Percentiles rank a stretch among this genome's conserved stretches.
phyloP scores from a whole-genome alignment of 129 eudicot species.

The Logfia minima region DNA sequence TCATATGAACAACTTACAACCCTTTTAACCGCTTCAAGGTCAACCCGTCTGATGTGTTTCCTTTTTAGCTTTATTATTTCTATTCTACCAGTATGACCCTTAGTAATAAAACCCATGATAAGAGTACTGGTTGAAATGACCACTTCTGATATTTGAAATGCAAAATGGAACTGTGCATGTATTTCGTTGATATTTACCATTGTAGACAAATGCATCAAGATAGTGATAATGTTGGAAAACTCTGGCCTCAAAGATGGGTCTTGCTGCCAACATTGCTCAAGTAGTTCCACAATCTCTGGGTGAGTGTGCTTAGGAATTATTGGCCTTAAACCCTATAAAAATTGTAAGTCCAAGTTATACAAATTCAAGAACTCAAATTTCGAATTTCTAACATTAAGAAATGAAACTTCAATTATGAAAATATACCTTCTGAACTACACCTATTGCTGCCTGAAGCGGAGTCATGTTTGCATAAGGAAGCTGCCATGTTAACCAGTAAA shows the following conservation, averaged over 20 bases:
- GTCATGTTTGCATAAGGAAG: conserved; percentile 60
- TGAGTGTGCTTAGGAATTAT: conserved; percentile 44
- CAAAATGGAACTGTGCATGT: neutral
- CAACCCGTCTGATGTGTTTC: neutral
- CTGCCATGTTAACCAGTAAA: conserved; percentile 33
- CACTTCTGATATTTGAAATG: conserved; percentile 1
- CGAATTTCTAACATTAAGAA: neutral
- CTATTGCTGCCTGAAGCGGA: conserved; percentile 64
- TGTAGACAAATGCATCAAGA: conserved; percentile 42
- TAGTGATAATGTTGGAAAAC: conserved; percentile 54
- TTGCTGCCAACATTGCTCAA: conserved; percentile 58
- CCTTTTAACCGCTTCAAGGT: too few species aligned
- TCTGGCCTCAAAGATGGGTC: conserved; percentile 56
- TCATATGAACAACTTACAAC: too few species aligned
- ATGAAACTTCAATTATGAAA: neutral
- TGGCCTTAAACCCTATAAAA: conserved; percentile 51
- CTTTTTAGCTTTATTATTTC: neutral
- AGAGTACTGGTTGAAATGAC: neutral
- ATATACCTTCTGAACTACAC: conserved; percentile 61
- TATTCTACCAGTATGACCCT: neutral
- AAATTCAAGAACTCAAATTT: neutral
- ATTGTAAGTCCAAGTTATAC: neutral
- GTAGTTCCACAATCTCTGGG: conserved; percentile 45
- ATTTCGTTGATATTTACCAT: conserved; percentile 39
- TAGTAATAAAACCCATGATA: neutral